Evolutionary conservation across 495 filamentous ascomycete species (phyloP), one percentile per base, ranked within the genome.

Genomic region (Rostrohypoxylon terebratum): DNA sequence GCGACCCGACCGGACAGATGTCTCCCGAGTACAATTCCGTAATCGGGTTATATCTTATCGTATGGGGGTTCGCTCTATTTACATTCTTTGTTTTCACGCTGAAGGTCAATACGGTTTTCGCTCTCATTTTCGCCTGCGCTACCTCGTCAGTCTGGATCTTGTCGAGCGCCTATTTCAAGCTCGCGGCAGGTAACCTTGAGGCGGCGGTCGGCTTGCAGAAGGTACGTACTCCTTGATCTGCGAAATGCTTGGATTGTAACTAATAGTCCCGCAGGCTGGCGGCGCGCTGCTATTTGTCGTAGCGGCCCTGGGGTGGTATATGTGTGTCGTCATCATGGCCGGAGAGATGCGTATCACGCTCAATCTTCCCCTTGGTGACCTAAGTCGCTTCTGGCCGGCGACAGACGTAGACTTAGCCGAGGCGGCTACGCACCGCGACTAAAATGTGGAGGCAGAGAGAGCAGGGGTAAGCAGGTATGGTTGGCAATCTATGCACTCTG

Each of bases 31-130:
- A 81, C 75, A 88, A 87, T 63, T 72, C 81, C 5, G 81, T 79
- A 0, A 71, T 88, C 10, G 86, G 78, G 0, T 61, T 88, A 21
- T 87, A 87, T 64, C 79, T 87, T 3, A 78, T 87, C 21, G 83
- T 87, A 2, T 87, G 85, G 86, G 86, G 86, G 0, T 88, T 87
- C 53, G 85, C 85, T 23, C 72, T 87, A 14, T 85, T 86, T 57
- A 88, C 85, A 0, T 87, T 86, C 69, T 87, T 84, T 74, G 77
- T 87, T 53, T 88, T 88, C 59, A 87, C 85, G 0, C 75, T 82
- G 13, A 84, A 84, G 77, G 86, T 86, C 54, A 88, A 88, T 72
- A 71, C 75, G 14, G 83, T 88, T 2, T 87, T 88, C 67, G 85
- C 86, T 0, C 31, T 74, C 1, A 87, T 88, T 66, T 88, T 88